Evolutionary conservation across 768 basidiomycete genomes (phyloP), one percentile per base, ranked within the genome.

Genomic region (Rhizopogon vesiculosus): DNA sequence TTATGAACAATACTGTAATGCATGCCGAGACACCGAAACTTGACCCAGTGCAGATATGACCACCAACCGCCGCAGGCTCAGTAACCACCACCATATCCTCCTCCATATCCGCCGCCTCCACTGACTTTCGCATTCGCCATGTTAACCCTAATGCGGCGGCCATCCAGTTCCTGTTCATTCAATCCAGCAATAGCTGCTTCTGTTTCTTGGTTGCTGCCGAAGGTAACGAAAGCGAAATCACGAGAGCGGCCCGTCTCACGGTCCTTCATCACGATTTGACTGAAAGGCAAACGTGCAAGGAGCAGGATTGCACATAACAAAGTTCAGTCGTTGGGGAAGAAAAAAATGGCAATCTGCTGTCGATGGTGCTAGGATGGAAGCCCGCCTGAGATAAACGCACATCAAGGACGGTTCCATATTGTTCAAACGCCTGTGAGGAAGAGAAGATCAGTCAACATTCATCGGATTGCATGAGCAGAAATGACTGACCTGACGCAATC

Each of bases 171-270:
- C 60, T 76, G 75, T 7, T 83, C 82, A 65, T 83, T 66, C 66
- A 81, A 63, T 44, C 48, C 65, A 8, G 25, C 8, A 63, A 83
- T 80, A 39, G 81, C 79, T 55, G 68, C 66, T 1, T 81, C 57
- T 54, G 81, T 82, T 61, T 80, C 71, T 0, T 46, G 39, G 3
- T 31, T 2, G 53, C 45, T 42, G 43, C 18, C 15, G 43, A 67
- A 75, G 40, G 75, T 78, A 59, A 82, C 81, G 60, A 82, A 82
- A 55, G 80, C 81, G 69, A 82, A 82, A 58, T 81, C 81, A 62
- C 82, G 74, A 53, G 79, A 80, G 58, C 81, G 78, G 54, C 79
- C 78, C 49, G 80, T 82, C 59, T 82, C 82, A 56, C 79, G 77
- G 69, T 83, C 81, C 65, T 72, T 68, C 70, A 73, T 72, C 55